These are phyloP conservation scores for Rhodotorula kratochvilovae DNA, from an alignment of 768 basidiomycete genomes.

Conservation along the genomic window DNA sequence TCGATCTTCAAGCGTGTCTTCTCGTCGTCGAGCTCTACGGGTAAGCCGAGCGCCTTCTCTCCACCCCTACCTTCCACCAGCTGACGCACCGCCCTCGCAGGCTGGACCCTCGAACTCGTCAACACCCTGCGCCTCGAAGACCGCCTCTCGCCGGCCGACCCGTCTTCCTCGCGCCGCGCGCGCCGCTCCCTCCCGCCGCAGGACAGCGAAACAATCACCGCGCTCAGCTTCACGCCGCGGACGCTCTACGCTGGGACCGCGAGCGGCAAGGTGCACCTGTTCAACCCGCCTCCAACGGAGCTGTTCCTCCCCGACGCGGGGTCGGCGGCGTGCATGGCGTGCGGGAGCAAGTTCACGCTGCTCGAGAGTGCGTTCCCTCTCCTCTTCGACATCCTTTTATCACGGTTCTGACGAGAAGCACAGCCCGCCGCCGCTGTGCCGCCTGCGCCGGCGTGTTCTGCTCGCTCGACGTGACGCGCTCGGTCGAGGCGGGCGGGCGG, in stretches of 20 bases:
- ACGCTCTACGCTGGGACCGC: conserved; percentile 6
- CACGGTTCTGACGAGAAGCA: rapidly evolving
- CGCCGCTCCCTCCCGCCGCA: not conserved
- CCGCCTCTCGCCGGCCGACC: not conserved
- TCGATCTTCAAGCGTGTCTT: not conserved
- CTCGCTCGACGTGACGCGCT: not conserved
- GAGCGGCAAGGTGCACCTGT: not conserved
- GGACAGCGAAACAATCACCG: not conserved
- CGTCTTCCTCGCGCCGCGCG: not conserved
- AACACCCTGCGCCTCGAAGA: not conserved
- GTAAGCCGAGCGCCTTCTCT: not conserved
- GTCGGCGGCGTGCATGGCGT: not conserved
- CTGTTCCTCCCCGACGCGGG: conserved; percentile 1
- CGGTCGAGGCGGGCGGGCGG: not conserved
- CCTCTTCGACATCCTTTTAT: too few species aligned
- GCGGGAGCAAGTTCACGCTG: not conserved
- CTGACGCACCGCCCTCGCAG: not conserved
- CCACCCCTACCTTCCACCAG: too few species aligned
- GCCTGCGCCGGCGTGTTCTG: conserved; percentile 9
- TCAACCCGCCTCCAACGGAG: conserved; percentile 1
- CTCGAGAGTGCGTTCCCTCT: conserved; percentile 6
- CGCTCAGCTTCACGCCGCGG: not conserved
- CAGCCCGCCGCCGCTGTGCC: not conserved
- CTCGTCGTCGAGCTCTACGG: not conserved
- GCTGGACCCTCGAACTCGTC: not conserved